Base-by-base conservation (phyloP, 2,329 filamentous ascomycete species). In the Colletotrichum euphorbiae region DNA sequence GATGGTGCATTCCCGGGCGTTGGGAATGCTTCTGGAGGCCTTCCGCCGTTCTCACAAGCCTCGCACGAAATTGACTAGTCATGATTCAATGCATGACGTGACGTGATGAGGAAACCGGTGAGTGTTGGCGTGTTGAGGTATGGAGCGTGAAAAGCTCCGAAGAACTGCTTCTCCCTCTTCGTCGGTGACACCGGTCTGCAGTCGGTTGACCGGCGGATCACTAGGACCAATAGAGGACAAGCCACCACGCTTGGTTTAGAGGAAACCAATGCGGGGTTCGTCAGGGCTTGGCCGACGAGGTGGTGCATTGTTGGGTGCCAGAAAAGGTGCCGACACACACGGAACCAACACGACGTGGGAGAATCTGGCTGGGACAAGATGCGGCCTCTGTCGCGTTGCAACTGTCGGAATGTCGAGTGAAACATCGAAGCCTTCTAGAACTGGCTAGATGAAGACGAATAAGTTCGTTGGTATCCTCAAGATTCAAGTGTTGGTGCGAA, bases 191-290 rank as follows among this genome's bases (percentile, higher is more conserved):
- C 28, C 48, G 24, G 55, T 15, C 28, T 58, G 28, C 55, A 7
- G 21, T 31, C 1, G 6, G 43, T 11, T 58, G 55, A 58, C 55
- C n/a, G 55, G 33, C 33, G n/a, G 33, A 52, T 7, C 9, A 17
- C 24, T 15, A 52, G 9, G 6, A 11, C 48, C 42, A 58, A 46
- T 58, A 24, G 36, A 45, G 17, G 9, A 40, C 12, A 15, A 8
- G 33, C 17, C 15, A 3, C 24, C 12, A 12, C 43, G 28, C 55
- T 46, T 42, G 42, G 42, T 42, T 48, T 19, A 24, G 40, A 12
- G 1, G 36, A 15, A 46, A 45, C n/a, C 28, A 8, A 43, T 58
- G 55, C 55, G 55, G 55, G 55, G 55, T 58, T 58, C 28, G 7
- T 48, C 42, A 21, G 21, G 13, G 13, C 31, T 56, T 56, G 52